These are phyloP conservation scores for Colletotrichum sojae DNA, from an alignment of 2,329 filamentous ascomycete species.

Conservation along the genomic window DNA sequence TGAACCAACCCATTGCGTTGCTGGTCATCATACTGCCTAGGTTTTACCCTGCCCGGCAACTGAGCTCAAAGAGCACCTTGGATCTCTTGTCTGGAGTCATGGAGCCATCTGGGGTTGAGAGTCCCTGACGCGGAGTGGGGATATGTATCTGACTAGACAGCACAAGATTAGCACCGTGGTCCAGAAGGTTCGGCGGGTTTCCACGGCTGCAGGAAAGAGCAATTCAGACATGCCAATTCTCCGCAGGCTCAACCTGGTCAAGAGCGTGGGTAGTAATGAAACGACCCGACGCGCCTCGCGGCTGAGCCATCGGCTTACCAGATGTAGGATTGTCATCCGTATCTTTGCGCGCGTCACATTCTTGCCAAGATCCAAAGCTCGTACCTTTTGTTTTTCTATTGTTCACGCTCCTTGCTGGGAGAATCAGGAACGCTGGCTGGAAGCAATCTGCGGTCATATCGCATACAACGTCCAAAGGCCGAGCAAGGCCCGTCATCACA, in stretches of 20 bases:
- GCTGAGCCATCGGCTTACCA: conserved; percentile 43
- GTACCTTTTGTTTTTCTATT: conserved; percentile 22
- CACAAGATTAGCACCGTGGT: conserved; percentile 23
- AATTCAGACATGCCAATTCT: conserved; percentile 41
- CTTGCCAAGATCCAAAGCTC: conserved; percentile 1
- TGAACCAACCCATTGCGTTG: no score
- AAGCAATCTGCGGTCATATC: not conserved
- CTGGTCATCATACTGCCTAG: no score
- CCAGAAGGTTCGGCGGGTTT: conserved; percentile 34
- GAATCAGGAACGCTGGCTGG: not conserved
- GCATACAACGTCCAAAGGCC: not conserved
- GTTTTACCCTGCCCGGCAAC: not conserved
- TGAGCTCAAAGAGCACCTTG: not conserved
- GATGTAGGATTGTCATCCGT: conserved; percentile 39
- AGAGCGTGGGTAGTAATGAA: conserved; percentile 23
- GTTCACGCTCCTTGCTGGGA: not conserved
- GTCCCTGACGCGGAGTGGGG: conserved; percentile 2
- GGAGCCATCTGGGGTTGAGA: not conserved
- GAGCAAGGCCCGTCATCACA: no score
- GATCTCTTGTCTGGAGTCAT: not conserved
- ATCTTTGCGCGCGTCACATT: conserved; percentile 7
- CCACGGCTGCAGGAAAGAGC: conserved; percentile 24
- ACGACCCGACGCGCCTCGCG: conserved; percentile 33
- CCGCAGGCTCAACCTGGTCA: conserved; percentile 42
- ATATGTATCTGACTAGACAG: conserved; percentile 28